These are phyloP conservation scores for Chytriomyces sp. DNA, from an alignment of 192 early-diverging fungal genomes.

Conservation along the genomic window DNA sequence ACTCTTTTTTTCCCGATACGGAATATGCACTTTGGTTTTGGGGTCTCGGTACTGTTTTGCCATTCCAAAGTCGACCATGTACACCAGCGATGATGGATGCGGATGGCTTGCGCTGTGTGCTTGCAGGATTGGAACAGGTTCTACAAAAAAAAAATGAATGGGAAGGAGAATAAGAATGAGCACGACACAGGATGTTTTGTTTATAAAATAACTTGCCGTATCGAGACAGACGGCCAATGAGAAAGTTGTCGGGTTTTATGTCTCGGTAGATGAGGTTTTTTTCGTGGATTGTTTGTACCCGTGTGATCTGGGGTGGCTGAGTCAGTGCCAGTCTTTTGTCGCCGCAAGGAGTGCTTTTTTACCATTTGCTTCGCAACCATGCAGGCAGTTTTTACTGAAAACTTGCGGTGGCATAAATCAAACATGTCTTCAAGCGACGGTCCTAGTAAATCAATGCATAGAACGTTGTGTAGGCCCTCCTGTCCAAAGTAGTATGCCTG, in stretches of 20 bases:
- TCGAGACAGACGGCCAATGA: conserved; percentile 79
- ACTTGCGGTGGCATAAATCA: conserved; percentile 89
- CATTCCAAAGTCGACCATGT: conserved; percentile 67
- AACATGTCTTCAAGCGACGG: conserved; percentile 94
- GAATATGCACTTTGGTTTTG: conserved; percentile 64
- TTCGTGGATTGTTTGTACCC: conserved; percentile 91
- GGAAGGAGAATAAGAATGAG: too few relatives aligned
- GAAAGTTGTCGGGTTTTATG: conserved; percentile 98
- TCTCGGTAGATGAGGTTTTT: conserved; percentile 95
- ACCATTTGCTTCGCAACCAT: conserved; percentile 95
- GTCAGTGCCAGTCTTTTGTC: not conserved
- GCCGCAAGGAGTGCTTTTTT: not conserved
- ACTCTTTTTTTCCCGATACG: conserved; percentile 67
- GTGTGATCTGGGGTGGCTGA: conserved; percentile 64
- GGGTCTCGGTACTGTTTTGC: conserved; percentile 68
- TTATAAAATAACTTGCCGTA: conserved; percentile 45
- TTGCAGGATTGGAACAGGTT: conserved; percentile 24
- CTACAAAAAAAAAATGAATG: conserved; percentile 10
- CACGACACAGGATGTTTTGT: not conserved
- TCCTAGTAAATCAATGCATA: conserved; percentile 92
- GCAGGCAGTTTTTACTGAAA: conserved; percentile 87
- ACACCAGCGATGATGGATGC: conserved; percentile 67
- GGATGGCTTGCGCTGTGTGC: conserved; percentile 53
- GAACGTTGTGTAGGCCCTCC: conserved; percentile 91
- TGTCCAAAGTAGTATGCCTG: conserved; percentile 92